These are phyloP conservation scores for Inga oerstediana DNA, from an alignment of 306 rosid species.

Conservation along the genomic window DNA sequence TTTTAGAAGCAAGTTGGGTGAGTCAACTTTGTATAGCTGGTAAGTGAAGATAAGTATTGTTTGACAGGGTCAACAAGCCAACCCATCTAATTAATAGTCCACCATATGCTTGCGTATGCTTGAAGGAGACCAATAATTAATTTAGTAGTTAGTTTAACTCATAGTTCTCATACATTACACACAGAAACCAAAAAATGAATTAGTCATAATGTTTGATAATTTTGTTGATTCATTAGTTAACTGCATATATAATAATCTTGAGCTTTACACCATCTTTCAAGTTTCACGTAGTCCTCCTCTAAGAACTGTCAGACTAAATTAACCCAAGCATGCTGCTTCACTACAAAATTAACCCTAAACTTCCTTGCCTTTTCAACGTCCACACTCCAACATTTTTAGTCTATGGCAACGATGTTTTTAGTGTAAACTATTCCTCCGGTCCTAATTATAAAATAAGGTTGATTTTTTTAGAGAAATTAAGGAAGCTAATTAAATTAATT, in stretches of 20 bases:
- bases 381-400: too few species aligned
- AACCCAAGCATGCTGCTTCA: too few species aligned
- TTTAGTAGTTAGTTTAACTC: neutral
- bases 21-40: neutral
- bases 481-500: too few species aligned
- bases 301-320: neutral
- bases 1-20: neutral
- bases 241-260: neutral
- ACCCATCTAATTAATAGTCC: neutral
- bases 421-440: too few species aligned
- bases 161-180: neutral
- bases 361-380: too few species aligned
- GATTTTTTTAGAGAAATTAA: too few species aligned
- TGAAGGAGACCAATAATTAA: neutral
- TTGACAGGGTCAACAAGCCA: neutral
- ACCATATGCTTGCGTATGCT: neutral
- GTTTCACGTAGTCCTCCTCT: neutral
- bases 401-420: too few species aligned
- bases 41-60: neutral
- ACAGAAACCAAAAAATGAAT: neutral
- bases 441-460: too few species aligned
- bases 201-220: neutral
- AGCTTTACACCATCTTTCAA: neutral
- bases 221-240: neutral
- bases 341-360: too few species aligned